Percentiles rank a stretch among this genome's conserved stretches.
These are phyloP conservation scores for Spongospora subterranea DNA, from an alignment of 208 protist species.

Conservation along the genomic window DNA sequence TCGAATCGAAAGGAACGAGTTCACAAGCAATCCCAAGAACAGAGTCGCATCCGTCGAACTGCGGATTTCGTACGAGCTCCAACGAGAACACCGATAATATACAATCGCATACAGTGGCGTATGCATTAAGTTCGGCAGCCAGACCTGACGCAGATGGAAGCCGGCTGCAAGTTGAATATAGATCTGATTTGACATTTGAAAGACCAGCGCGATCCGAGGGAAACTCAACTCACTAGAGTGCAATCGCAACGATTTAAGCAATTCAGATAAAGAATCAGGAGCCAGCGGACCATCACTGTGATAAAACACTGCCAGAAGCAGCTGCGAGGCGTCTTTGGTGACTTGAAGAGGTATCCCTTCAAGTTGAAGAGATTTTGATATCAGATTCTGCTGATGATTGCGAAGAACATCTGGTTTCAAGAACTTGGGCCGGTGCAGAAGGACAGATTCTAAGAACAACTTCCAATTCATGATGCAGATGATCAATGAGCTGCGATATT, in stretches of 20 bases:
- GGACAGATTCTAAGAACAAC: neutral
- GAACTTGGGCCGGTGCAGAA: neutral
- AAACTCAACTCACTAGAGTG: neutral
- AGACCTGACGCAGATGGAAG: neutral
- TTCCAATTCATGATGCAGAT: constrained; percentile 43
- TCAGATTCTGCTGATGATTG: neutral
- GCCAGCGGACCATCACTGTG: neutral
- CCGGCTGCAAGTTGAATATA: neutral
- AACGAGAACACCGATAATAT: neutral
- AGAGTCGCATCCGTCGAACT: neutral
- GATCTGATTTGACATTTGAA: neutral
- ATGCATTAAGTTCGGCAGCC: neutral
- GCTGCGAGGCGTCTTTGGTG: neutral
- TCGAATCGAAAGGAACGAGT: neutral
- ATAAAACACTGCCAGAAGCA: neutral
- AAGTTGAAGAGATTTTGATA: neutral
- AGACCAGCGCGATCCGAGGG: neutral
- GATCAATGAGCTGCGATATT: neutral
- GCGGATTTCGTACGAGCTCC: neutral
- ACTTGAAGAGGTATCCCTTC: constrained; percentile 32
- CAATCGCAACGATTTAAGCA: neutral
- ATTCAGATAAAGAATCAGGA: neutral
- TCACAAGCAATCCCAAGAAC: neutral
- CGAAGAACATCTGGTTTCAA: neutral
- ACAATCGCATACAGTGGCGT: neutral